Evolutionary conservation across 2,329 filamentous ascomycete species (phyloP), one percentile per base, ranked within the genome.

Genomic region (Aphanoascus verrucosus): DNA sequence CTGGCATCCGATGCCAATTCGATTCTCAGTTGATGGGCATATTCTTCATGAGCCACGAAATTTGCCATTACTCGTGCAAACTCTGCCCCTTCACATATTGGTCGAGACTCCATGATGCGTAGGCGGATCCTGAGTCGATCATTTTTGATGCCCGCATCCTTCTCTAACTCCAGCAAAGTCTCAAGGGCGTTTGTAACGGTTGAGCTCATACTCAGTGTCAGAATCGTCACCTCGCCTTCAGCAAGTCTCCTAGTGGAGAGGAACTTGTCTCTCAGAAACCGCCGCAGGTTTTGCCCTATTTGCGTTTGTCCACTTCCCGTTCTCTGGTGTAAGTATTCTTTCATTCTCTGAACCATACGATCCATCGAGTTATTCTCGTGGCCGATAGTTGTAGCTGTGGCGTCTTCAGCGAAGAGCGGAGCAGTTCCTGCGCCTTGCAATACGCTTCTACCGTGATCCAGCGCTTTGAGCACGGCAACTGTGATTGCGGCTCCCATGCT

Each of bases 41-140:
- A 28, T 56, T 53, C 44, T 57, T 59, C 20, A 59, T 64, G 7
- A 60, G 56, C 6, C 58, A 66, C 54, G 55, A 55, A 37, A 57
- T 59, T 46, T 53, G 67, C 62, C 58, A 79, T 55, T 3, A 65
- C 66, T n/a, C 67, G 69, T 4, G 78, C 80, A 49, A 82, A 72
- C 7, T 72, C 75, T 3, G 78, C 78, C 6, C 83, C 84, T 66
- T 87, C 83, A 58, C 76, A 85, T 0, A 82, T 71, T 0, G 84
- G 84, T 0, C 83, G 73, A 1, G 83, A 86, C 63, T 86, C 83
- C 2, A 87, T 72, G 31, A 87, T 70, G 3, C 75, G 76, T 15
- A 86, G 64, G 48, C 82, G 46, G 32, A 57, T 19, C 5, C 20
- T 40, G 31, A 53, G 51, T 23, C 48, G 31, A 1, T 19, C 15